A percentile compares a stretch with the other conserved stretches of the same genome.
Conservation (phyloP, 1,284 basidiomycete species). For the Xerocomus amazonicus region DNA sequence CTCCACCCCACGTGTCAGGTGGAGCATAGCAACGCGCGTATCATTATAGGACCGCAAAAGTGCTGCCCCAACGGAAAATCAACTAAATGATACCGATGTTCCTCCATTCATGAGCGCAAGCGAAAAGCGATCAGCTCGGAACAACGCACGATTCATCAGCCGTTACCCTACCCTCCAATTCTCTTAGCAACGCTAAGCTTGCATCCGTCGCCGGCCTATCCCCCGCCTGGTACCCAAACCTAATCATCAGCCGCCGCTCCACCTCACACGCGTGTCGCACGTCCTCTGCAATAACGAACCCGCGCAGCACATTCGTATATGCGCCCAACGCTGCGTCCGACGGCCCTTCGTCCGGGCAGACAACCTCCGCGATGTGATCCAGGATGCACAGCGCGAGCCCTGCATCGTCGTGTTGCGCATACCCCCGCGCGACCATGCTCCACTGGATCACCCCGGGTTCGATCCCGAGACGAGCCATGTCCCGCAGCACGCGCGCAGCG, state of each 20-base stretch:
- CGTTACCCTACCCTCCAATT: constrained; percentile 11
- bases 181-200: constrained; percentile 20
- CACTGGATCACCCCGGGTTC: constrained; percentile 24
- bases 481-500: constrained; percentile 29
- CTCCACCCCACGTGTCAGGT: too few relatives aligned
- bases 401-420: constrained; percentile 20
- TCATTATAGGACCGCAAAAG: too few relatives aligned
- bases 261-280: constrained; percentile 25
- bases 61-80: neutral
- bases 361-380: constrained; percentile 13
- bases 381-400: constrained; percentile 22
- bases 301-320: constrained; percentile 33
- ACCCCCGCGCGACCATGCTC: constrained; percentile 25
- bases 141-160: neutral
- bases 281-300: constrained; percentile 24
- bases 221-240: constrained; percentile 21
- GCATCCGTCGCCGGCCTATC: constrained; percentile 23
- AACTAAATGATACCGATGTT: too few relatives aligned
- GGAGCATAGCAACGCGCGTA: too few relatives aligned
- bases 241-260: constrained; percentile 22
- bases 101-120: neutral
- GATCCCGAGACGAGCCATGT: constrained; percentile 35
- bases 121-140: neutral
- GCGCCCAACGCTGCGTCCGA: constrained; percentile 19
- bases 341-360: neutral